Evolutionary conservation across 2,329 filamentous ascomycete species (phyloP), one percentile per base, ranked within the genome.

Genomic region (Lachnellula occidentalis): DNA sequence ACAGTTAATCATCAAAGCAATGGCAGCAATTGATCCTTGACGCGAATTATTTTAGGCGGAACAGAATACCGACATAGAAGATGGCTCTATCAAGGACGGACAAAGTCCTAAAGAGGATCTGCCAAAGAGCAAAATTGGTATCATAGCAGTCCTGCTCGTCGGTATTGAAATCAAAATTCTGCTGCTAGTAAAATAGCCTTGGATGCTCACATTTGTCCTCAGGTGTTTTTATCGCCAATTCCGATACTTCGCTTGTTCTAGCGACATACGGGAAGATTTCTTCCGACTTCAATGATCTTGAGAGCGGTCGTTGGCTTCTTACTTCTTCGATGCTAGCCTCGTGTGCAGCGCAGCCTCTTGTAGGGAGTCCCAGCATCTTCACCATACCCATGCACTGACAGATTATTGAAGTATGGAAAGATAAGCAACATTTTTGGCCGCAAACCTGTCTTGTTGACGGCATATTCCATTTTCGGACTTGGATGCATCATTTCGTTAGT

Each of bases 211-310:
- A 12, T 49, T 41, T n/a, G 45, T 36, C 54, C 39, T 9, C 43
- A 75, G 81, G 81, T 11, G 81, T 86, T 14, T 88, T 90, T 60
- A 79, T 87, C 12, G 78, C 80, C 6, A 83, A 85, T 52, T 78
- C 80, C 15, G 87, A 90, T 63, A 71, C 73, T 0, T 85, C 82
- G 1, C 71, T 90, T 0, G 77, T 90, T 0, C 71, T 90, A 34
- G 85, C 87, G 0, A 87, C 85, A 0, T 82, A 86, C 55, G 78
- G 80, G 1, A 73, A 73, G 3, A 83, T 86, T 50, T 78, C 81
- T 0, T 86, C 82, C 9, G 78, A 85, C 51, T 86, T 86, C 61
- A 72, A 78, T 51, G 73, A 75, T 34, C 64, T 86, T 4, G 75
- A 74, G 15, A 75, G 79, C 50, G 82, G 81, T 3, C 81, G 76